A percentile compares a stretch with the other conserved stretches of the same genome.
phyloP scores from a whole-genome alignment of 2,329 filamentous ascomycete species.

The Escovopsis sp. region DNA sequence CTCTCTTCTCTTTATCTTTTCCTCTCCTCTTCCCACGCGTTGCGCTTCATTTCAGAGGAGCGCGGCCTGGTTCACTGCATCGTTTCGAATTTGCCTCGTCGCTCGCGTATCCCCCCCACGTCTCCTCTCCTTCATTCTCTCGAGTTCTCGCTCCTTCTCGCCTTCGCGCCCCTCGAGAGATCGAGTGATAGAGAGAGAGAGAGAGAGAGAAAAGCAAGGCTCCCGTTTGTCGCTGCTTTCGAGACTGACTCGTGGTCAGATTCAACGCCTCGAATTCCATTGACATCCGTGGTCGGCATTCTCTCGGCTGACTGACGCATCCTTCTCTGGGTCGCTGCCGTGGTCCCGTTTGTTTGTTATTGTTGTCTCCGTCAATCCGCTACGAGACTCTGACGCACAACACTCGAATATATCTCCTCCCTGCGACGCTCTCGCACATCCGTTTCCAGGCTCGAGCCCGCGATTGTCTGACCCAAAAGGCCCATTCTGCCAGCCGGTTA shows the following conservation, averaged over 20 bases:
- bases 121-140: not conserved
- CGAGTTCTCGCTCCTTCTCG: no score
- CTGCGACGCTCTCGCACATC: not conserved
- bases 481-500: conserved; percentile 3
- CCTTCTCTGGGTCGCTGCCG: not conserved
- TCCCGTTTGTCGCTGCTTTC: conserved; percentile 1
- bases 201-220: no score
- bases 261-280: not conserved
- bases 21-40: conserved; percentile 2
- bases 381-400: no score
- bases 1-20: no score
- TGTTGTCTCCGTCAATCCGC: no score
- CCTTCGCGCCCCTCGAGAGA: no score
- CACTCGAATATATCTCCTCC: no score
- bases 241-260: not conserved
- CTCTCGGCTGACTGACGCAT: no score
- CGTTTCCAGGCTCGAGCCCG: conserved; percentile 1
- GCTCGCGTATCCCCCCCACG: not conserved
- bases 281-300: no score
- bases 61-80: conserved; percentile 7
- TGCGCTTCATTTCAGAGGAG: conserved; percentile 9
- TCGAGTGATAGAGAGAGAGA: no score
- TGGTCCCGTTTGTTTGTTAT: conserved; percentile 2
- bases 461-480: conserved; percentile 4
- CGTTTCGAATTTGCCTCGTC: conserved; percentile 1